Conservation (phyloP, 441 rosid genomes). For the Eutrema salsugineum region DNA sequence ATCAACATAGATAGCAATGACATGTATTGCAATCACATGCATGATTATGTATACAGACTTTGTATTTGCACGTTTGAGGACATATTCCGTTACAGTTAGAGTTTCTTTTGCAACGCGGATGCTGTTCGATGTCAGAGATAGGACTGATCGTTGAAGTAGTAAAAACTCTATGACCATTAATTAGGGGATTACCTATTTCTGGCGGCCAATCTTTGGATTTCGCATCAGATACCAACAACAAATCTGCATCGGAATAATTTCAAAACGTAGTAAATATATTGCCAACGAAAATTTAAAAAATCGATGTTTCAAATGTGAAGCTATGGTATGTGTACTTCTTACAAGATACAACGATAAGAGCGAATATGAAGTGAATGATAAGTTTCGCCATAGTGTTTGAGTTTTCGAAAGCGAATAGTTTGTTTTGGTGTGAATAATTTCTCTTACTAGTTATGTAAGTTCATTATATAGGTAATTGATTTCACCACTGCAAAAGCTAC, state of each 20-base stretch:
- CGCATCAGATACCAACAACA: background rate
- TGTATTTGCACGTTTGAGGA: conserved; percentile 11
- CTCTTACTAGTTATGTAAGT: no score
- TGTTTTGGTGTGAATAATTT: background rate
- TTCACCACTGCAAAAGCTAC: no score
- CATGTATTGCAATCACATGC: background rate
- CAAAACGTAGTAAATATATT: background rate
- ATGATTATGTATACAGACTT: background rate
- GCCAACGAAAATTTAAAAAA: background rate
- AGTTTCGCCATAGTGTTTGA: background rate
- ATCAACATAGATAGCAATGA: conserved; percentile 1
- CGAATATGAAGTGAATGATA: background rate
- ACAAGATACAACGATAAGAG: conserved; percentile 7
- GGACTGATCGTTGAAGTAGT: background rate
- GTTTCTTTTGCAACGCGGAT: background rate
- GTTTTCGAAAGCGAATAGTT: background rate
- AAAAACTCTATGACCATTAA: background rate
- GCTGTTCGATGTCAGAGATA: background rate
- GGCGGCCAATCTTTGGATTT: background rate
- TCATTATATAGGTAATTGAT: no score
- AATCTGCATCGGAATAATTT: background rate
- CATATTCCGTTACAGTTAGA: background rate
- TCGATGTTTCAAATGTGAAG: background rate
- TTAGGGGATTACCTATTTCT: background rate
- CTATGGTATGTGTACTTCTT: background rate